These are phyloP conservation scores for Hapsidospora chrysogenum DNA, from an alignment of 495 filamentous ascomycete species.

Conservation along the genomic window DNA sequence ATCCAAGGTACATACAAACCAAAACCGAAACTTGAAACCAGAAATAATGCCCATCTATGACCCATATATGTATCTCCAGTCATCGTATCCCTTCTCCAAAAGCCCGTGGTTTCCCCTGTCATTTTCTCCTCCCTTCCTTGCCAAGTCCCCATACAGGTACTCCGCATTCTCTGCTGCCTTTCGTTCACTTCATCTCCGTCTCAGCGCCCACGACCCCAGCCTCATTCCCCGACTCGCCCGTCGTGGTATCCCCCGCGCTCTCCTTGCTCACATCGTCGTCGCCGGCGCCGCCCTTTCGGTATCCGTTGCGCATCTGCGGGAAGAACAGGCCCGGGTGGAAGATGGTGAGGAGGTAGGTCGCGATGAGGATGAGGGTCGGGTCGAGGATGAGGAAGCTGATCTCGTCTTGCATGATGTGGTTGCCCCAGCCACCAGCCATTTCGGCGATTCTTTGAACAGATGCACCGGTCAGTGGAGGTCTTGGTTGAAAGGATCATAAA, in stretches of 20 bases:
- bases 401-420: conserved; percentile 49
- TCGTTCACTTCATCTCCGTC: no score
- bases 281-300: neutral
- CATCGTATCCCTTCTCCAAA: no score
- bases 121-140: no score
- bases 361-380: conserved; percentile 6
- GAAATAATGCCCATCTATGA: no score
- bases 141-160: no score
- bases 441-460: conserved; percentile 32
- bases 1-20: no score
- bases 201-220: no score
- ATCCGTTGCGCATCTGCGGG: conserved; percentile 3
- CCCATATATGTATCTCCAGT: no score
- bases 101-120: no score
- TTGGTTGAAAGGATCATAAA: neutral
- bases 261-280: neutral
- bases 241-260: neutral
- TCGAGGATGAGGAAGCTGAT: conserved; percentile 46
- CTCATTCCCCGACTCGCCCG: neutral
- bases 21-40: neutral
- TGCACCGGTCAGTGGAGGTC: neutral
- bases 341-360: conserved; percentile 1
- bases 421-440: conserved; percentile 55
- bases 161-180: no score
- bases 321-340: conserved; percentile 4